These are phyloP conservation scores for Karstenula rhodostoma DNA, from an alignment of 2,329 filamentous ascomycete genomes.

Conservation along the genomic window DNA sequence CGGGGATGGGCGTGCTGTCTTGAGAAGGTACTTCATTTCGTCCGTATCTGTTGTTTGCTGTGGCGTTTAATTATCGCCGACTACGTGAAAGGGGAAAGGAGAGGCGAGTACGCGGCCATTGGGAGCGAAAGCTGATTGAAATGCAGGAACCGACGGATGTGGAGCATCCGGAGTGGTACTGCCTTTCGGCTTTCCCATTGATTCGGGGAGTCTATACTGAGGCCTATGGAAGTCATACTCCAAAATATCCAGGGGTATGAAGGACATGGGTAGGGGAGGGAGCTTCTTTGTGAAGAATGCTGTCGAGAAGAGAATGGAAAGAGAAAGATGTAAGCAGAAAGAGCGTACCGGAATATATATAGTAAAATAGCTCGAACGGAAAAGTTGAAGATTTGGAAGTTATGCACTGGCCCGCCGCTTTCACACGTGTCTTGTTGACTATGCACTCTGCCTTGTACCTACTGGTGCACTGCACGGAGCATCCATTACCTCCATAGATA, in stretches of 20 bases:
- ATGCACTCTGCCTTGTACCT: background rate
- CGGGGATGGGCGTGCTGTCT: background rate
- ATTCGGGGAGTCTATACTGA: background rate
- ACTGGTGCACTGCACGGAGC: background rate
- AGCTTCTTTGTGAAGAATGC: background rate
- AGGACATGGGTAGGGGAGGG: background rate
- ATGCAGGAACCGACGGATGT: background rate
- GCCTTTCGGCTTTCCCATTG: background rate
- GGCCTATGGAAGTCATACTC: background rate
- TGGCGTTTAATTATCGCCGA: no score
- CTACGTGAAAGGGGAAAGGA: no score
- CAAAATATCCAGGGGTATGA: background rate
- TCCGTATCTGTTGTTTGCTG: no score
- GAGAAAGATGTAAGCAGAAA: background rate
- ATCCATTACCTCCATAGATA: background rate
- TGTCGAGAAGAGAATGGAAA: background rate
- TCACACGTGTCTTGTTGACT: background rate
- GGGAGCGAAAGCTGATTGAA: background rate
- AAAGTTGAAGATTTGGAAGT: slow-evolving; percentile 1
- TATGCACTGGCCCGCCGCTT: slow-evolving; percentile 3
- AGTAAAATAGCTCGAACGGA: background rate
- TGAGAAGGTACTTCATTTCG: background rate
- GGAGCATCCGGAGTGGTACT: background rate
- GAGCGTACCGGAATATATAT: background rate
- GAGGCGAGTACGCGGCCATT: background rate